These are phyloP conservation scores for Carex pumila DNA, from an alignment of 176 grass and related monocot genomes.

Conservation along the genomic window DNA sequence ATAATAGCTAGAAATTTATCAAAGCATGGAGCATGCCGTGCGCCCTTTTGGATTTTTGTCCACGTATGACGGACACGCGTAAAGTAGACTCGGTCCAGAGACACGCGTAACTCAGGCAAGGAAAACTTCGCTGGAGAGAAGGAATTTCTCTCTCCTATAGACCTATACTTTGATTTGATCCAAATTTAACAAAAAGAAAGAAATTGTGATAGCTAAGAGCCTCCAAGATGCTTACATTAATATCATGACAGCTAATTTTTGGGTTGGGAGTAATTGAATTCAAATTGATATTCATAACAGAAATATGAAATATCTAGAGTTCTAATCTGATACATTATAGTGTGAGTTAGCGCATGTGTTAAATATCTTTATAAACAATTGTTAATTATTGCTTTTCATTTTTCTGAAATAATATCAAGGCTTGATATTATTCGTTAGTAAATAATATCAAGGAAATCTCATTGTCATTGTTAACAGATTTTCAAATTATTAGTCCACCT, in stretches of 20 bases:
- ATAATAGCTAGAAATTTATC: not conserved
- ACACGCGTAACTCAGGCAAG: not conserved
- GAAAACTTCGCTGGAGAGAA: not conserved
- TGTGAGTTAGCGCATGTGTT: too few relatives aligned
- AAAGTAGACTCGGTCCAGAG: not conserved
- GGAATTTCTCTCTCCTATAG: not conserved
- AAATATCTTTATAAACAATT: too few relatives aligned
- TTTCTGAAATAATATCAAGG: not conserved
- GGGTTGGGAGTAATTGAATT: too few relatives aligned
- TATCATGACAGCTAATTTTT: not conserved
- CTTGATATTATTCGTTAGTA: not conserved
- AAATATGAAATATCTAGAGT: too few relatives aligned
- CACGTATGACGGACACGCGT: constrained; percentile 2
- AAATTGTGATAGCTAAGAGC: not conserved
- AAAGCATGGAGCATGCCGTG: not conserved
- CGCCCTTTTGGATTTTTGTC: not conserved
- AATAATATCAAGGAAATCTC: not conserved
- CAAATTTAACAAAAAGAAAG: too few relatives aligned
- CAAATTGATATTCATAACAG: too few relatives aligned
- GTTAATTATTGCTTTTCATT: not conserved
- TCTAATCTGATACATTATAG: too few relatives aligned
- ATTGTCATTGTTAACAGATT: not conserved
- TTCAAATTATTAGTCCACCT: not conserved
- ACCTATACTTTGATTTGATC: not conserved
- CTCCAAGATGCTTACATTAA: not conserved